These are phyloP conservation scores for Monosporascus sp. DNA, from an alignment of 2,329 filamentous ascomycete genomes.

Conservation along the genomic window DNA sequence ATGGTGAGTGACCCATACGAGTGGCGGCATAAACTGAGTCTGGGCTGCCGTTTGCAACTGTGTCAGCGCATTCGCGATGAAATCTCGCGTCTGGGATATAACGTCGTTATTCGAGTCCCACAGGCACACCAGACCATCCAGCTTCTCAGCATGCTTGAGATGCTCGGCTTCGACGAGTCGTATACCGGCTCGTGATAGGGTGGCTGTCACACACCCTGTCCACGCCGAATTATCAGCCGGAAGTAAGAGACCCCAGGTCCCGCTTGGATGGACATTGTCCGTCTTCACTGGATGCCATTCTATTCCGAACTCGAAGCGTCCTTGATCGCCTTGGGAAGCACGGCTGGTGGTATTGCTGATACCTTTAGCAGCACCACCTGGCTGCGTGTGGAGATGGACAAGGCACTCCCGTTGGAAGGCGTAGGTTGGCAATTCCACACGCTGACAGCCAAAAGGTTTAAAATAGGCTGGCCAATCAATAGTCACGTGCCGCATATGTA, in stretches of 20 bases:
- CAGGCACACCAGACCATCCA: constrained; percentile 21
- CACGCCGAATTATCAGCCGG: constrained; percentile 1
- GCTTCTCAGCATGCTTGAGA: constrained; percentile 13
- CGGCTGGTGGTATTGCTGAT: too few species aligned
- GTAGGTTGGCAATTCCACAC: constrained; percentile 27
- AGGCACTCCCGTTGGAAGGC: constrained; percentile 22
- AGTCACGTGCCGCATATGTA: constrained; percentile 20
- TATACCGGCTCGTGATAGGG: constrained; percentile 8
- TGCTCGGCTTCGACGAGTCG: constrained; percentile 7
- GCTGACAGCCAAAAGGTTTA: constrained; percentile 18
- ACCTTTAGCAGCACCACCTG: too few species aligned
- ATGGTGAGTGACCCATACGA: constrained; percentile 22
- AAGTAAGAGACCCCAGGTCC: constrained; percentile 14
- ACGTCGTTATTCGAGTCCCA: constrained; percentile 15
- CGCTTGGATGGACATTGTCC: not conserved
- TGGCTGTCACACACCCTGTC: constrained; percentile 1
- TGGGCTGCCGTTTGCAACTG: constrained; percentile 20
- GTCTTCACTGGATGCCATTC: constrained; percentile 11
- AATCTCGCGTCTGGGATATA: constrained; percentile 11
- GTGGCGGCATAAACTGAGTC: constrained; percentile 10
- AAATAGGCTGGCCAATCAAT: constrained; percentile 28
- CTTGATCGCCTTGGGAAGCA: not conserved
- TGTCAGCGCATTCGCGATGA: constrained; percentile 13
- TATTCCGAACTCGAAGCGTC: constrained; percentile 11
- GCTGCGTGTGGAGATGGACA: too few species aligned